A percentile compares a stretch with the other conserved stretches of the same genome.
phyloP scores from a whole-genome alignment of 129 eudicot species.

The Flaveria bidentis region DNA sequence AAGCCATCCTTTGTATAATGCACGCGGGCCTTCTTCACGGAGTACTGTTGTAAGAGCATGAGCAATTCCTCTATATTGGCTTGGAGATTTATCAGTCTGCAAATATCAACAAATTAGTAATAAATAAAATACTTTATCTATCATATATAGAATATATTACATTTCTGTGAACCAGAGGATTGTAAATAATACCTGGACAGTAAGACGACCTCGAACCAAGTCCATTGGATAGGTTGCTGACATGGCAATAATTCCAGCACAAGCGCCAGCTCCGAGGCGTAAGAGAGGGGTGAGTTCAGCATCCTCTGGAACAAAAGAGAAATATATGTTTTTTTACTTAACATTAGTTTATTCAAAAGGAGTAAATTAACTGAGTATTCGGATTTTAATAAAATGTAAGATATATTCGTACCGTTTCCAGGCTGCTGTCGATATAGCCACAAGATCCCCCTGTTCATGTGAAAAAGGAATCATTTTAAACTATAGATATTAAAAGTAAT shows the following conservation, averaged over 20 bases:
- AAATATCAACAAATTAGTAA: conserved; percentile 14
- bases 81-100: conserved; percentile 90
- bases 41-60: conserved; percentile 89
- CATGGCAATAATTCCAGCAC: conserved; percentile 99
- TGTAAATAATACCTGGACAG: conserved; percentile 76
- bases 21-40: conserved; percentile 93
- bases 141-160: not conserved
- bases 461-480: not conserved
- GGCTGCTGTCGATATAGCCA: conserved; percentile 77
- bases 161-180: not conserved
- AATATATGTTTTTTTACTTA: not conserved
- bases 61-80: conserved; percentile 90
- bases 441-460: conserved; percentile 72
- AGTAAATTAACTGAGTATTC: not conserved
- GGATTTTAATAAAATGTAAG: not conserved
- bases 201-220: conserved; percentile 93
- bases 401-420: conserved; percentile 67
- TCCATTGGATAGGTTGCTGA: conserved; percentile 98
- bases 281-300: conserved; percentile 88
- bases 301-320: conserved; percentile 58
- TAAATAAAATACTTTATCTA: not conserved
- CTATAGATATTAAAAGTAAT: conserved; percentile 2
- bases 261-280: conserved; percentile 99
- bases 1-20: conserved; percentile 97
- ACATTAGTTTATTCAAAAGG: not conserved